Conservation (phyloP, 1,284 basidiomycete species). For the Fomitopsis schrenkii region DNA sequence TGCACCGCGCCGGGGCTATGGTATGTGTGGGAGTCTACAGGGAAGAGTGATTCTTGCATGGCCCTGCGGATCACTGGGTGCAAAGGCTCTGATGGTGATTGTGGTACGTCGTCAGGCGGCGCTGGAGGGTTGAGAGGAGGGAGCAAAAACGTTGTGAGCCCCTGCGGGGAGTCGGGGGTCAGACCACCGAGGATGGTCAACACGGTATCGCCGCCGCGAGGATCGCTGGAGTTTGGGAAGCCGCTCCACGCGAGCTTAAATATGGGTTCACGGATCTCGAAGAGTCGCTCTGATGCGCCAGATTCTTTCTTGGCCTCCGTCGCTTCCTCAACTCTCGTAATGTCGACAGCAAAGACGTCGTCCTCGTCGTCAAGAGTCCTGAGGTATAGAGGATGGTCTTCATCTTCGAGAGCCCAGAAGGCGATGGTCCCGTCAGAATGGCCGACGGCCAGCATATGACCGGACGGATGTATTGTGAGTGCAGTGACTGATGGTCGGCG, state of each 20-base stretch:
- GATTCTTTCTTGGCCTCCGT: conserved; percentile 25
- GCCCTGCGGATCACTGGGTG: conserved; percentile 46
- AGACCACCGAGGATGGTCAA: conserved; percentile 81
- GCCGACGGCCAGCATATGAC: conserved; percentile 68
- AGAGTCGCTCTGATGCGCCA: background rate
- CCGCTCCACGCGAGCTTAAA: conserved; percentile 87
- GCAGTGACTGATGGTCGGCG: conserved; percentile 72
- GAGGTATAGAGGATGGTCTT: conserved; percentile 77
- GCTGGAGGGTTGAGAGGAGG: conserved; percentile 67
- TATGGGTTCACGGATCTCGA: conserved; percentile 65
- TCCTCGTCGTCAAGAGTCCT: conserved; percentile 58
- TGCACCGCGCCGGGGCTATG: conserved; percentile 59
- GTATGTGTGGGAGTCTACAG: conserved; percentile 60
- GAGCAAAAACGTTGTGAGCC: conserved; percentile 69
- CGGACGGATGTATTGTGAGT: conserved; percentile 64
- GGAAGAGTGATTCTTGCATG: conserved; percentile 58
- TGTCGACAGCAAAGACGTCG: conserved; percentile 51
- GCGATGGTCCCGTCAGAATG: conserved; percentile 86
- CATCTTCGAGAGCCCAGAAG: conserved; percentile 84
- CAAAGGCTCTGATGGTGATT: conserved; percentile 10
- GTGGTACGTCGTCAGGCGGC: conserved; percentile 37
- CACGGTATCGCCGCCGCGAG: conserved; percentile 63
- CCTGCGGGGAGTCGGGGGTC: conserved; percentile 49
- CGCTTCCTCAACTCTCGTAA: conserved; percentile 39
- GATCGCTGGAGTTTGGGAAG: conserved; percentile 61